Conservation (phyloP, 352 stramenopile species). For the Globisporangium ultimum region DNA sequence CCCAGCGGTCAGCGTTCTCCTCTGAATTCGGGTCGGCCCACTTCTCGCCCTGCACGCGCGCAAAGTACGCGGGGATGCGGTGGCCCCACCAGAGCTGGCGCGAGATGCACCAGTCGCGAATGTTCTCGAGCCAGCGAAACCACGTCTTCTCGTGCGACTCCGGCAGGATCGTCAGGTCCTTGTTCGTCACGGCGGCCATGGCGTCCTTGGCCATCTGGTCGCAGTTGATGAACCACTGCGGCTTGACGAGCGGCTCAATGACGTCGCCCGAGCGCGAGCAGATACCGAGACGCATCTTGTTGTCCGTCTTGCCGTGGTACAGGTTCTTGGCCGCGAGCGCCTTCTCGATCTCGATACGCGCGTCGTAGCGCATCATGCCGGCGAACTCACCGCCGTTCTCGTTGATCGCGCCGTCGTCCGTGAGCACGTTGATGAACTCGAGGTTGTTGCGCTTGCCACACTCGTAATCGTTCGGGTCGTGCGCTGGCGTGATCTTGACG, state of each 20-base stretch:
- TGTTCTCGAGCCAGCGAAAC: constrained; percentile 98
- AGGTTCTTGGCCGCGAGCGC: constrained; percentile 93
- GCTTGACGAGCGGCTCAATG: constrained; percentile 99
- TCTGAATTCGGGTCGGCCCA: constrained; percentile 77
- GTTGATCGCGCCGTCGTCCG: constrained; percentile 96
- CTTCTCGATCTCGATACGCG: constrained; percentile 87
- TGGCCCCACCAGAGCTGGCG: constrained; percentile 99
- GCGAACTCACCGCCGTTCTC: constrained; percentile 87
- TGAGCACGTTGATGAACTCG: constrained; percentile 97
- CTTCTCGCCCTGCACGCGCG: constrained; percentile 81
- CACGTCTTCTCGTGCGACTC: constrained; percentile 93
- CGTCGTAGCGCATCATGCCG: constrained; percentile 89
- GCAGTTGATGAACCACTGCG: constrained; percentile 93
- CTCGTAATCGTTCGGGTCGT: constrained; percentile 99
- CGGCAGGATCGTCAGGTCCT: constrained; percentile 79
- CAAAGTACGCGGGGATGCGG: constrained; percentile 98
- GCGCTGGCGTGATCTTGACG: constrained; percentile 99
- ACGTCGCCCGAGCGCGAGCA: constrained; percentile 98
- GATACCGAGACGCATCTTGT: constrained; percentile 98
- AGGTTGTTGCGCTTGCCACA: constrained; percentile 96
- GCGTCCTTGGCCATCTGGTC: constrained; percentile 80
- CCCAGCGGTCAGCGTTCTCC: constrained; percentile 56
- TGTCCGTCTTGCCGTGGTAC: constrained; percentile 95
- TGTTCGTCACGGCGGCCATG: constrained; percentile 77
- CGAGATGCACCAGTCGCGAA: constrained; percentile 99